Conservation (phyloP, 2,329 filamentous ascomycete species). For the Metarhizium robertsii region DNA sequence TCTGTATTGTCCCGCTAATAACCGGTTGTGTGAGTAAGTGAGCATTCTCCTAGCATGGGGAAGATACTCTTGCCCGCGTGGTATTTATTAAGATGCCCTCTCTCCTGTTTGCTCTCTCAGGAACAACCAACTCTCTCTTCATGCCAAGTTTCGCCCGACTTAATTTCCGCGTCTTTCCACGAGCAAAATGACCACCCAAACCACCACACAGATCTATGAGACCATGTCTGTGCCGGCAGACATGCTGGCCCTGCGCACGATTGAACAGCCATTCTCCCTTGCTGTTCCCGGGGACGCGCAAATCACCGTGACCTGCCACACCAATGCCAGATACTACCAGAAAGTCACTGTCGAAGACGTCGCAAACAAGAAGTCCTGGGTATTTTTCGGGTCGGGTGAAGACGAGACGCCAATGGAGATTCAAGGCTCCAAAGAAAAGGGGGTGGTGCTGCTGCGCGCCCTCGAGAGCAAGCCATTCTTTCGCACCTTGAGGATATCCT, state of each 20-base stretch:
- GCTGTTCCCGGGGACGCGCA: not conserved
- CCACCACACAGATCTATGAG: not conserved
- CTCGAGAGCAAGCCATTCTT: not conserved
- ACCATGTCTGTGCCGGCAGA: not conserved
- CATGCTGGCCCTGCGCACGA: not conserved
- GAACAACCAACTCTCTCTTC: no score
- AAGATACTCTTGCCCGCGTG: no score
- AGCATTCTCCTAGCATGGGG: no score
- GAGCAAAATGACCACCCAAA: not conserved
- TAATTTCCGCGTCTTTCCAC: no score
- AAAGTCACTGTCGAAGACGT: not conserved
- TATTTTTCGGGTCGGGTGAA: not conserved
- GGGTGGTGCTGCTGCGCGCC: not conserved
- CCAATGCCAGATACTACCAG: not conserved
- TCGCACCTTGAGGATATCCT: not conserved
- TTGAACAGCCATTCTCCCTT: not conserved
- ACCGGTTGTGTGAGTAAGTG: no score
- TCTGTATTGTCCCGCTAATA: no score
- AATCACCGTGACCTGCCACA: not conserved
- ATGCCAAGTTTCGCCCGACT: no score
- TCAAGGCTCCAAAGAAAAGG: not conserved
- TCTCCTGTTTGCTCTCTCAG: no score
- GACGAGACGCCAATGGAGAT: not conserved
- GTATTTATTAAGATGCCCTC: no score
- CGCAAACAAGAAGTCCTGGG: not conserved